These are phyloP conservation scores for Alternaria triticimaculans DNA, from an alignment of 2,329 filamentous ascomycete genomes.

Conservation along the genomic window DNA sequence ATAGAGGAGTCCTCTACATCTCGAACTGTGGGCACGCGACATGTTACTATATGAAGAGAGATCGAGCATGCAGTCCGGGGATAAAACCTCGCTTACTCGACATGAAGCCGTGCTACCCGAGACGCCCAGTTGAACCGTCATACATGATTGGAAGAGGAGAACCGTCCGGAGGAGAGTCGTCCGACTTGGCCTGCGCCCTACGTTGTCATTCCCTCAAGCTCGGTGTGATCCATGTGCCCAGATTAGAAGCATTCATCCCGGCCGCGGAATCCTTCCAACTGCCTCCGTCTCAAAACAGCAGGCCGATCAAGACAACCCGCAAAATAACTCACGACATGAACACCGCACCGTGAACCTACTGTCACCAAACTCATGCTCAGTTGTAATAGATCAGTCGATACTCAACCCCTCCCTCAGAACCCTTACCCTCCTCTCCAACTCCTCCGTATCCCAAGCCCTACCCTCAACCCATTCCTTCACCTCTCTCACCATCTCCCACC, in stretches of 20 bases:
- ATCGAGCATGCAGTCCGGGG: neutral
- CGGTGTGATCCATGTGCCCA: neutral
- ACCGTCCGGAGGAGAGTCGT: too few species aligned
- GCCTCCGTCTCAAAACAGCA: neutral
- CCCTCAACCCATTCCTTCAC: slow-evolving; percentile 13
- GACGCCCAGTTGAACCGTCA: neutral
- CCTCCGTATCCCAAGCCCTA: slow-evolving; percentile 8
- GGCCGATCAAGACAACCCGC: neutral
- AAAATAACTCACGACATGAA: neutral
- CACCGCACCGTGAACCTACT: neutral
- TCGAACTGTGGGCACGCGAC: neutral
- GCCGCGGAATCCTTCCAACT: neutral
- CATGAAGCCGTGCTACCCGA: neutral
- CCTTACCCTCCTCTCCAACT: neutral
- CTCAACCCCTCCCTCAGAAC: slow-evolving; percentile 1
- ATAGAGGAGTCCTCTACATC: neutral
- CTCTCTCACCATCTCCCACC: slow-evolving; percentile 11
- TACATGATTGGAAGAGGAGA: neutral
- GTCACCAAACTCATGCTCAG: neutral
- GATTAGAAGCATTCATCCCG: neutral
- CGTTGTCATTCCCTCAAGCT: neutral
- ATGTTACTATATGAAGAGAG: neutral
- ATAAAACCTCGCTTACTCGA: neutral
- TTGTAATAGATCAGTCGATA: neutral
- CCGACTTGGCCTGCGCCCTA: neutral